These are phyloP conservation scores for Vitis hybrid DNA, from an alignment of 177 flowering plant species.

Conservation along the genomic window DNA sequence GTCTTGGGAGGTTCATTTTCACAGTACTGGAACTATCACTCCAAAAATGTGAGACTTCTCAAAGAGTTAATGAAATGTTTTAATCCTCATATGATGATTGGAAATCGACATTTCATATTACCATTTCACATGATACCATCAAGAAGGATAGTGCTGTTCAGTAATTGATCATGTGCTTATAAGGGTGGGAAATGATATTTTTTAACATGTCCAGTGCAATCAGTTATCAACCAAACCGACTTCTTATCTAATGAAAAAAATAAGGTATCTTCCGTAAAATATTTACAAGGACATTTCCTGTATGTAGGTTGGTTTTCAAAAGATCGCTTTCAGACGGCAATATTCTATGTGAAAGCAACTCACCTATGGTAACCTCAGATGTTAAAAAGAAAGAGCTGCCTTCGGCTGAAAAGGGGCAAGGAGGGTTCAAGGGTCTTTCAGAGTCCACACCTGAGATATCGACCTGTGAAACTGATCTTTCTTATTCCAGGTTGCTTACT, in stretches of 20 bases:
- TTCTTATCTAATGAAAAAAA: too few relatives aligned
- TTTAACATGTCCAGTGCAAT: too few relatives aligned
- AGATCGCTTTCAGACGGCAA: slow-evolving; percentile 95
- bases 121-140: too few relatives aligned
- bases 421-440: slow-evolving; percentile 40
- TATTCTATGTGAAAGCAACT: slow-evolving; percentile 54
- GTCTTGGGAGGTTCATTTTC: neutral
- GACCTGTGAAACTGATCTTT: slow-evolving; percentile 52
- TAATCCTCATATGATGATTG: too few relatives aligned
- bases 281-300: slow-evolving; percentile 5
- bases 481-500: slow-evolving; percentile 56
- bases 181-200: too few relatives aligned
- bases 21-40: too few relatives aligned
- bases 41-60: too few relatives aligned
- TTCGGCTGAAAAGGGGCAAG: slow-evolving; percentile 36
- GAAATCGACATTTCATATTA: too few relatives aligned
- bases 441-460: slow-evolving; percentile 74
- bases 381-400: slow-evolving; percentile 26
- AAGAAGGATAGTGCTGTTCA: too few relatives aligned
- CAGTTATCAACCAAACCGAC: too few relatives aligned
- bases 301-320: slow-evolving; percentile 59
- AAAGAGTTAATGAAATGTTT: too few relatives aligned
- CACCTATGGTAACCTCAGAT: slow-evolving; percentile 33
- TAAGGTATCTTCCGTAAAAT: neutral
- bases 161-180: too few relatives aligned